These are phyloP conservation scores for Populus nigra DNA, from an alignment of 345 rosid genomes.

Conservation along the genomic window DNA sequence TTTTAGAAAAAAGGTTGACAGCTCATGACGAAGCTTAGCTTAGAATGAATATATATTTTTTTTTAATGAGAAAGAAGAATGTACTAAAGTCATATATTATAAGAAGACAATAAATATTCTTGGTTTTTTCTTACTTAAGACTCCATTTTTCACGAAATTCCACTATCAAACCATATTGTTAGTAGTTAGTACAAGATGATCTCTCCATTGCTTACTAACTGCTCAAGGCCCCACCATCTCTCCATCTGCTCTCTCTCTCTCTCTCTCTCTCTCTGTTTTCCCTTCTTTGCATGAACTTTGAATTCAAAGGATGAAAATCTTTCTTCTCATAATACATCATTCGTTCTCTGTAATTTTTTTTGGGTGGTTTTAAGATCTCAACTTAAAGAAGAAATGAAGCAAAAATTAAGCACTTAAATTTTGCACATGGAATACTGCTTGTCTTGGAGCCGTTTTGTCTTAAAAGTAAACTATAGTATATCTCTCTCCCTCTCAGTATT, in stretches of 20 bases:
- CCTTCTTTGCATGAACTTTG: not conserved
- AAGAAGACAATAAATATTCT: constrained; percentile 5
- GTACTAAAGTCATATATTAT: not conserved
- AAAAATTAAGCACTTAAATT: not conserved
- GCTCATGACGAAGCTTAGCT: too few species aligned
- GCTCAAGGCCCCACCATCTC: not conserved
- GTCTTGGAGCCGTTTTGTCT: not conserved
- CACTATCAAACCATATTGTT: not conserved
- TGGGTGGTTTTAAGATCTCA: not conserved
- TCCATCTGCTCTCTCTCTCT: too few species aligned
- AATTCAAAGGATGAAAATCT: not conserved
- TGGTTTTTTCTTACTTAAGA: constrained; percentile 12
- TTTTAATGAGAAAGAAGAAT: not conserved
- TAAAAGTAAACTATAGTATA: not conserved
- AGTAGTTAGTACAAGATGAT: too few species aligned
- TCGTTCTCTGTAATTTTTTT: not conserved
- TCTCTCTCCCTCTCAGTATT: not conserved
- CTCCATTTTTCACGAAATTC: not conserved
- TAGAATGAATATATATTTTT: too few species aligned
- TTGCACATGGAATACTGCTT: too few species aligned
- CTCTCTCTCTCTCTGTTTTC: not conserved
- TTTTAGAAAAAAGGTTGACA: too few species aligned
- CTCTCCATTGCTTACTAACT: not conserved
- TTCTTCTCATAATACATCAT: not conserved
- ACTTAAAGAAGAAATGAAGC: not conserved